Evolutionary conservation across 2,329 filamentous ascomycete species (phyloP).

Genomic region (Hypoxylon sp.): DNA sequence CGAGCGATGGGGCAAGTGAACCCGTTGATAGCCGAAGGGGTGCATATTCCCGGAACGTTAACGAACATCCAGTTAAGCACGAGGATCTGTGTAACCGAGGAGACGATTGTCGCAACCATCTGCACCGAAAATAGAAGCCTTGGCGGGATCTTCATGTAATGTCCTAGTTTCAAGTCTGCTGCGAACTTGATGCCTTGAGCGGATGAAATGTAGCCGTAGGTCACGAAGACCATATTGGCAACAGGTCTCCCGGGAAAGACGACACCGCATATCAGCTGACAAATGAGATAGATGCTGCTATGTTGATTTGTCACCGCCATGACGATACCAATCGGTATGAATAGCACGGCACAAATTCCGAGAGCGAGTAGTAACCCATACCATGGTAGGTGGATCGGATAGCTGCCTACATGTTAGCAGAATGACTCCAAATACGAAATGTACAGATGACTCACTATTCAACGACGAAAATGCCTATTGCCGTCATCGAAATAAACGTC

Average conservation of each 20-base stretch:
- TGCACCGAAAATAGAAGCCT: constrained; percentile 85
- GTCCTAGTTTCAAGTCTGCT: constrained; percentile 87
- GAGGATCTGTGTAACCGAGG: constrained; percentile 84
- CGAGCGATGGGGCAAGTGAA: constrained; percentile 90
- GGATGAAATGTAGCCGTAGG: constrained; percentile 90
- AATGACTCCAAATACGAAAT: constrained; percentile 7
- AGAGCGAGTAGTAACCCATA: constrained; percentile 87
- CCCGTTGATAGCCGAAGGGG: constrained; percentile 82
- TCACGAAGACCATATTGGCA: constrained; percentile 94
- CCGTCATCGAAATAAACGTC: constrained; percentile 82
- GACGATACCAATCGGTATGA: constrained; percentile 92
- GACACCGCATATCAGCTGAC: constrained; percentile 85
- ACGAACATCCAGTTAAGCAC: constrained; percentile 93
- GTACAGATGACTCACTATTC: constrained; percentile 75
- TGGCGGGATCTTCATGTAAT: constrained; percentile 90
- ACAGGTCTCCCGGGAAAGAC: constrained; percentile 88
- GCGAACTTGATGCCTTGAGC: constrained; percentile 92
- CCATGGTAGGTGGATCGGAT: constrained; percentile 87
- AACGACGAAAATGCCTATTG: constrained; percentile 85
- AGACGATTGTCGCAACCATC: constrained; percentile 81
- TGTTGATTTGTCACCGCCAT: constrained; percentile 95
- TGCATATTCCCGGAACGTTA: constrained; percentile 84
- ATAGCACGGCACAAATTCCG: constrained; percentile 82
- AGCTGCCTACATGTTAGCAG: constrained; percentile 63
- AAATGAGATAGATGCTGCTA: constrained; percentile 87